A percentile compares a stretch with the other conserved stretches of the same genome.
Conservation (phyloP, 1,284 basidiomycete species). For the Wolfiporia cocos region DNA sequence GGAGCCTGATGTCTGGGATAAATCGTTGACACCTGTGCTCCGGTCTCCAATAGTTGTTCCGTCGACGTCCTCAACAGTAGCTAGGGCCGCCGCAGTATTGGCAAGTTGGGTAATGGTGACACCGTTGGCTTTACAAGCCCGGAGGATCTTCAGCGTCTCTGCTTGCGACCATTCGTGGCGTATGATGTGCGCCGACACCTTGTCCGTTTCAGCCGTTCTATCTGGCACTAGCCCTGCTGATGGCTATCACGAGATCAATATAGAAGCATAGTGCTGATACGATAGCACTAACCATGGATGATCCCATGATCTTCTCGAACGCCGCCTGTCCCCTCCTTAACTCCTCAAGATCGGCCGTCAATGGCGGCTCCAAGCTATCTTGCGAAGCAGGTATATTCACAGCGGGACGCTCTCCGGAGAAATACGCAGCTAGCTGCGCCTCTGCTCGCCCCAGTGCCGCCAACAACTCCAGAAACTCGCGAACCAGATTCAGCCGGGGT, state of each 20-base stretch:
- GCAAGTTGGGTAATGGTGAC: slow-evolving; percentile 3
- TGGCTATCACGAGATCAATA: not conserved
- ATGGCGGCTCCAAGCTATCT: not conserved
- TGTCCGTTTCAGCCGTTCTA: not conserved
- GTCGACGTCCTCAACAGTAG: not conserved
- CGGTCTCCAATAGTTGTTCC: not conserved
- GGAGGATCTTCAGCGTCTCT: slow-evolving; percentile 1
- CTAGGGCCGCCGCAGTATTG: not conserved
- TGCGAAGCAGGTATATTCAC: not conserved
- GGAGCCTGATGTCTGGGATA: slow-evolving; percentile 1
- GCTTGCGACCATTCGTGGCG: slow-evolving; percentile 3
- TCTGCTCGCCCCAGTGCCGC: not conserved
- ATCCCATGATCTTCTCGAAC: not conserved
- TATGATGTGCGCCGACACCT: not conserved
- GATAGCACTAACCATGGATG: not conserved
- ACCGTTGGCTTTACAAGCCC: slow-evolving; percentile 1
- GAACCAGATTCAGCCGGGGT: slow-evolving; percentile 1
- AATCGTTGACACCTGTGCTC: not conserved
- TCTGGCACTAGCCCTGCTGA: not conserved
- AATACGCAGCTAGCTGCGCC: not conserved
- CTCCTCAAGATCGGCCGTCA: not conserved
- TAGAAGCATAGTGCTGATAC: not conserved
- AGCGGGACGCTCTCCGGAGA: not conserved
- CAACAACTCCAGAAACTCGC: slow-evolving; percentile 4
- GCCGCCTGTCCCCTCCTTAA: not conserved